A percentile compares a stretch with the other conserved stretches of the same genome.
phyloP scores from a whole-genome alignment of 2,329 filamentous ascomycete genomes.

The Ceratocystis albifundus region DNA sequence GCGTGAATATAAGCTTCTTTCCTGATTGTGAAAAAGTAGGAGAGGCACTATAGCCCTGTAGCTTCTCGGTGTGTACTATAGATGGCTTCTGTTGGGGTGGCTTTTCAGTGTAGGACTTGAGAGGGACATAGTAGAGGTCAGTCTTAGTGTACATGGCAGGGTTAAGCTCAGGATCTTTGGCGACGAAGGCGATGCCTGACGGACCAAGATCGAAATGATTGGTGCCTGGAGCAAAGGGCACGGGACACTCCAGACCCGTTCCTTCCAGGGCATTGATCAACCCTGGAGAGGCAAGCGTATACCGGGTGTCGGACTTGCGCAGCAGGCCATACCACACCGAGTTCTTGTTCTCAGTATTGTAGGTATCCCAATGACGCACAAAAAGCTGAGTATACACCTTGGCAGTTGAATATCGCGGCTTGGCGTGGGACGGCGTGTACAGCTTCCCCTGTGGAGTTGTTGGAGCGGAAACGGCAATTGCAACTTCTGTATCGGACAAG shows the following conservation, averaged over 20 bases:
- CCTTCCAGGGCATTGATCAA: constrained; percentile 54
- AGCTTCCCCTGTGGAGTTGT: constrained; percentile 58
- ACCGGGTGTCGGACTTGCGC: constrained; percentile 29
- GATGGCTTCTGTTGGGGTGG: constrained; percentile 34
- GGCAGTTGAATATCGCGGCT: constrained; percentile 50
- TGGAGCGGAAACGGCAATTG: constrained; percentile 49
- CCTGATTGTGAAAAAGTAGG: constrained; percentile 68
- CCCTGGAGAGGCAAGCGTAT: constrained; percentile 34
- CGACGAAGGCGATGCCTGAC: constrained; percentile 57
- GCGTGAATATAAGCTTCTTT: constrained; percentile 59
- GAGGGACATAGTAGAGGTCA: constrained; percentile 62
- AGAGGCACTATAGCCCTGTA: constrained; percentile 52
- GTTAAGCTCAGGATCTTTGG: constrained; percentile 60
- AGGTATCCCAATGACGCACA: constrained; percentile 76
- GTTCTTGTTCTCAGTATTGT: constrained; percentile 54
- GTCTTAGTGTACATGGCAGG: constrained; percentile 68
- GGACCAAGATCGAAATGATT: constrained; percentile 68
- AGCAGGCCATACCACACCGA: constrained; percentile 63
- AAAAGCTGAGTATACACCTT: constrained; percentile 65
- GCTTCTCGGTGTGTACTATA: constrained; percentile 41
- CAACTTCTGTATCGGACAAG: constrained; percentile 40
- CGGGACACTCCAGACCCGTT: constrained; percentile 51
- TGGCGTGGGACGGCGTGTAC: constrained; percentile 51
- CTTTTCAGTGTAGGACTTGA: constrained; percentile 47
- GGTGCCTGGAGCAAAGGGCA: constrained; percentile 65